Evolutionary conservation across 345 rosid genomes (phyloP).

Genomic region (Eutrema yunnanense): DNA sequence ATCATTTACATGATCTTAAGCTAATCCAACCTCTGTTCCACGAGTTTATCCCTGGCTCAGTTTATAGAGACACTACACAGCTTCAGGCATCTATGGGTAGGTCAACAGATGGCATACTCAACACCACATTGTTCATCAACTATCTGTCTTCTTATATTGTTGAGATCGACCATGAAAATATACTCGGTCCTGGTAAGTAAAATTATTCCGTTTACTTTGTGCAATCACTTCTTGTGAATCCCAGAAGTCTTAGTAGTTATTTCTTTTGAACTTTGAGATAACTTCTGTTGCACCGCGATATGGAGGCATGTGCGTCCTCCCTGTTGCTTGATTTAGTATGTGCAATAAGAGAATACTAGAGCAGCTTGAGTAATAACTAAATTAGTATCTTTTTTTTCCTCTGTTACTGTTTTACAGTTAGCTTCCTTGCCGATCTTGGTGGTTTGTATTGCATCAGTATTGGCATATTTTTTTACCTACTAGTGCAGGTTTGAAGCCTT

Average conservation of each 20-base stretch:
- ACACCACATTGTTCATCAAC: slow-evolving; percentile 70
- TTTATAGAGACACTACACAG: slow-evolving; percentile 44
- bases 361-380: neutral
- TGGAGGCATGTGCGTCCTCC: neutral
- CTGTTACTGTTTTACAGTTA: slow-evolving; percentile 52
- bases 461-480: slow-evolving; percentile 80
- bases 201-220: slow-evolving; percentile 3
- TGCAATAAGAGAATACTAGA: neutral
- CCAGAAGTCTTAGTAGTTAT: neutral
- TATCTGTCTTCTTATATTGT: slow-evolving; percentile 78
- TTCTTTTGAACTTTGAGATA: neutral
- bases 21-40: slow-evolving; percentile 88
- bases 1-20: slow-evolving; percentile 55
- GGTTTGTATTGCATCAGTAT: slow-evolving; percentile 94
- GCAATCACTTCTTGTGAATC: neutral
- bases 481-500: slow-evolving; percentile 66
- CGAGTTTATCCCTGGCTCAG: slow-evolving; percentile 80
- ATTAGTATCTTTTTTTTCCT: neutral
- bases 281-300: neutral
- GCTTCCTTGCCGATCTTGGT: slow-evolving; percentile 98
- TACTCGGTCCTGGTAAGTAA: slow-evolving; percentile 81
- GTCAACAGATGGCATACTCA: slow-evolving; percentile 60
- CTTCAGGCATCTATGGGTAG: slow-evolving; percentile 69
- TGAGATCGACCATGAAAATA: slow-evolving; percentile 64
- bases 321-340: slow-evolving; percentile 8